Conservation (phyloP, 176 grass and related monocot species). For the Pharus latifolius region DNA sequence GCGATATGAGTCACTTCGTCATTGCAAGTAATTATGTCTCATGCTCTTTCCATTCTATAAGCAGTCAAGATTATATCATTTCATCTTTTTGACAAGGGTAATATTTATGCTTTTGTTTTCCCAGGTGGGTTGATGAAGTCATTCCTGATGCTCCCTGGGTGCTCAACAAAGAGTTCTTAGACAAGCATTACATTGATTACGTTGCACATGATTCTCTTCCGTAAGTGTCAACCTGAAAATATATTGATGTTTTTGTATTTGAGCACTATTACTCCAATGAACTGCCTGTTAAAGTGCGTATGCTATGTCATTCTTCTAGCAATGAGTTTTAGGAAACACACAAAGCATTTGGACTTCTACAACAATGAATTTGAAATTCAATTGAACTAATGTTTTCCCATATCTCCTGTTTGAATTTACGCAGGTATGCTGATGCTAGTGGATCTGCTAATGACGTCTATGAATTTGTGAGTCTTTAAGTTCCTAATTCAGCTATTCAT, state of each 20-base stretch:
- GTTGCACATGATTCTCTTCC: constrained; percentile 87
- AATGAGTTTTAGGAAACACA: background rate
- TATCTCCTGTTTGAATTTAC: constrained; percentile 27
- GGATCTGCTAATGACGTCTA: constrained; percentile 92
- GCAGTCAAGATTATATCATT: background rate
- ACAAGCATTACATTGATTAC: constrained; percentile 84
- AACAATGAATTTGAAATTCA: constrained; percentile 5
- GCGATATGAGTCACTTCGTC: constrained; percentile 88
- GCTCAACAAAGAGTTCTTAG: constrained; percentile 67
- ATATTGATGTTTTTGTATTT: background rate
- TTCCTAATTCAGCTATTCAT: constrained; percentile 16
- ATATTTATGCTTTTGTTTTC: constrained; percentile 15
- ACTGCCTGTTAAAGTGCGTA: constrained; percentile 6
- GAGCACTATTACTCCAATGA: background rate
- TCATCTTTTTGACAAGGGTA: background rate
- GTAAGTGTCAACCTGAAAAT: constrained; percentile 42
- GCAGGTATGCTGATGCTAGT: constrained; percentile 95
- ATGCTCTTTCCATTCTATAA: background rate
- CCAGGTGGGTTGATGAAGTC: constrained; percentile 90
- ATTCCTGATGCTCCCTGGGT: constrained; percentile 97
- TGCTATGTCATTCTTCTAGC: background rate
- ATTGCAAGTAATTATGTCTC: constrained; percentile 61
- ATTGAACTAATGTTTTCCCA: background rate
- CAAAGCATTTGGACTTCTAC: background rate
- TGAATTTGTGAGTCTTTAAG: constrained; percentile 62